phyloP scores from a whole-genome alignment of 257 asterid species.

The Gardenia jasminoides region DNA sequence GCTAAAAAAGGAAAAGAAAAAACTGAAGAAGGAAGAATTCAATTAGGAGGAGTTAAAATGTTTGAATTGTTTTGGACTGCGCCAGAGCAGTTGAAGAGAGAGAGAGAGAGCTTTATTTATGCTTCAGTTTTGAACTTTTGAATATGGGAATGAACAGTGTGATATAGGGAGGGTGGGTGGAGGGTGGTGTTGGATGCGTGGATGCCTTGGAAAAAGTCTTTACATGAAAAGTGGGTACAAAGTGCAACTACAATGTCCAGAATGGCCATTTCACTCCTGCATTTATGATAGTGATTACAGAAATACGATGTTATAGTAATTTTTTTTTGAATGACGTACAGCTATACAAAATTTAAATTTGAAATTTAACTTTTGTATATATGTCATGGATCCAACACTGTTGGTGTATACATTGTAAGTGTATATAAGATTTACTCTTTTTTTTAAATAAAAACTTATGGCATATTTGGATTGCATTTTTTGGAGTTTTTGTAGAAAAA shows the following conservation, averaged over 20 bases:
- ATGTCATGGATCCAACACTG: too few relatives aligned
- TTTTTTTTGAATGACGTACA: too few relatives aligned
- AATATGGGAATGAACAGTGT: not conserved
- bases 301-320: too few relatives aligned
- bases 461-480: too few relatives aligned
- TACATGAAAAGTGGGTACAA: not conserved
- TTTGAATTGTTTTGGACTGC: constrained; percentile 15
- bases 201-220: constrained; percentile 3
- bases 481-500: too few relatives aligned
- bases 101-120: not conserved
- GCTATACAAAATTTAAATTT: too few relatives aligned
- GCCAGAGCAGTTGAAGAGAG: constrained; percentile 6
- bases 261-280: too few relatives aligned
- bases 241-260: not conserved
- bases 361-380: too few relatives aligned
- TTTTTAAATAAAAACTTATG: too few relatives aligned
- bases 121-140: constrained; percentile 19
- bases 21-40: not conserved
- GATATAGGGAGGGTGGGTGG: not conserved
- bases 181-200: constrained; percentile 6
- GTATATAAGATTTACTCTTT: too few relatives aligned
- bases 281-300: too few relatives aligned
- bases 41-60: not conserved
- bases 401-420: too few relatives aligned
- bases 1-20: not conserved